These are phyloP conservation scores for Mrakia frigida DNA, from an alignment of 768 basidiomycete genomes.

Conservation along the genomic window DNA sequence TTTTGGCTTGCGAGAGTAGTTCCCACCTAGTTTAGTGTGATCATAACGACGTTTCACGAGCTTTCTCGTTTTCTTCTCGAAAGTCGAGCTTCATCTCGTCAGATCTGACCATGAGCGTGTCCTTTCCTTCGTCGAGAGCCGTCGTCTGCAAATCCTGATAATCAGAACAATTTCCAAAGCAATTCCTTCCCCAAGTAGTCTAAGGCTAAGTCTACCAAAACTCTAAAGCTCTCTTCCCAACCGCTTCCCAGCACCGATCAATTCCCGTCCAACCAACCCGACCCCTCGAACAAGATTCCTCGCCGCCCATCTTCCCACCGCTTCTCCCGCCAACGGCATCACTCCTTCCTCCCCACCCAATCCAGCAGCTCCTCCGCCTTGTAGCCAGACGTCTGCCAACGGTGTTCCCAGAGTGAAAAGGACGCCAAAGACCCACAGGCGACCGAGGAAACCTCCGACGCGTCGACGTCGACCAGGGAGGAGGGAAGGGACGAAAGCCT, in stretches of 20 bases:
- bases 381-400: background rate
- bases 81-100: too few species aligned
- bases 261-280: background rate
- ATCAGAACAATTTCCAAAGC: too few species aligned
- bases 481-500: background rate
- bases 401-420: background rate
- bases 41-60: too few species aligned
- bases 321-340: background rate
- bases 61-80: too few species aligned
- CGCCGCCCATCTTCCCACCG: conserved; percentile 4
- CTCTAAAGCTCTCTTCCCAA: too few species aligned
- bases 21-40: too few species aligned
- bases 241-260: background rate
- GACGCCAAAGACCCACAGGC: background rate
- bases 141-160: too few species aligned
- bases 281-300: background rate
- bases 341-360: background rate
- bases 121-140: too few species aligned
- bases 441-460: background rate
- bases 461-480: background rate
- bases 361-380: background rate
- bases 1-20: too few species aligned
- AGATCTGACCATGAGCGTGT: too few species aligned
- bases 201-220: too few species aligned
- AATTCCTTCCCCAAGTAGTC: too few species aligned